These are phyloP conservation scores for Agroathelia rolfsii DNA, from an alignment of 1,284 basidiomycete species.

Conservation along the genomic window DNA sequence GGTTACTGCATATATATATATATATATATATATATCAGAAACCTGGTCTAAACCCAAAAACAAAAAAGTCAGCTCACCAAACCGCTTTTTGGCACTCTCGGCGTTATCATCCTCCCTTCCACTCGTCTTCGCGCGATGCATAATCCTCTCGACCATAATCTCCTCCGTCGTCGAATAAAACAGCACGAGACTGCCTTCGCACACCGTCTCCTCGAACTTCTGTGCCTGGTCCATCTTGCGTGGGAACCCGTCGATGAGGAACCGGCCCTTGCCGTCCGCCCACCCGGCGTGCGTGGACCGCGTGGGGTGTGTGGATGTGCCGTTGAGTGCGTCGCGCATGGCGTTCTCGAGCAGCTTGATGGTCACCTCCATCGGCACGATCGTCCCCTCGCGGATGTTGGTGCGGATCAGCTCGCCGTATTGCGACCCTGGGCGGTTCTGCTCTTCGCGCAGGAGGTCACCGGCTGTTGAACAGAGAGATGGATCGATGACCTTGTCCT, in stretches of 20 bases:
- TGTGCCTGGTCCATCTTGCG: constrained; percentile 97
- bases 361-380: constrained; percentile 97
- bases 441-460: constrained; percentile 92
- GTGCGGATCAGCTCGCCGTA: constrained; percentile 84
- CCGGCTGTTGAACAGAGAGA: too few species aligned
- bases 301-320: too few species aligned
- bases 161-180: constrained; percentile 89
- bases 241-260: constrained; percentile 97
- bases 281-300: constrained; percentile 54
- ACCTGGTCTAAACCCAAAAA: too few species aligned
- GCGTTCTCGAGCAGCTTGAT: constrained; percentile 93
- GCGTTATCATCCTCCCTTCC: constrained; percentile 94
- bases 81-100: constrained; percentile 95
- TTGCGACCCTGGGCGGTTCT: constrained; percentile 77
- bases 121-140: constrained; percentile 88
- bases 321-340: constrained; percentile 61
- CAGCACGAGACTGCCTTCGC: constrained; percentile 70
- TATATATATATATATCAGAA: constrained; percentile 3
- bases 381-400: constrained; percentile 87
- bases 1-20: constrained; percentile 44
- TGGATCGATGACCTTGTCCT: constrained; percentile 4
- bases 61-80: constrained; percentile 46
- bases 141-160: constrained; percentile 78
- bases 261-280: constrained; percentile 70
- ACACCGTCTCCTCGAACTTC: constrained; percentile 86